A percentile compares a stretch with the other conserved stretches of the same genome.
Conservation (phyloP, 176 grass and related monocot genomes). For the Luzula sylvatica region DNA sequence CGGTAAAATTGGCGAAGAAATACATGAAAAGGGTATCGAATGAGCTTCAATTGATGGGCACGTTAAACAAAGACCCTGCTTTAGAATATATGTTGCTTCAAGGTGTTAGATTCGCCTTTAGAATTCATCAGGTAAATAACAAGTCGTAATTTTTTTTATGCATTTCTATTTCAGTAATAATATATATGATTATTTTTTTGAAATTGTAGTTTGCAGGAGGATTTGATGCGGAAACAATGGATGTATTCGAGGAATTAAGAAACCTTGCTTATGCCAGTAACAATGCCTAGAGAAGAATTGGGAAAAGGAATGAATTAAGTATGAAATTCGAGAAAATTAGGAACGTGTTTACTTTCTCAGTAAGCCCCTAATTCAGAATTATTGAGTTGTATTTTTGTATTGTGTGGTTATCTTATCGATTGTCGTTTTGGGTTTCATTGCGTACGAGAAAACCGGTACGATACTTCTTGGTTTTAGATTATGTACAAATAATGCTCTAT, state of each 20-base stretch:
- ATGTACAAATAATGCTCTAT: too few species aligned
- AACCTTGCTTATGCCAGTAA: constrained; percentile 91
- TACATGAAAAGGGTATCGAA: constrained; percentile 94
- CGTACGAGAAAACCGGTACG: too few species aligned
- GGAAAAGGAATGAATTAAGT: background rate
- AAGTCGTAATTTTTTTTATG: background rate
- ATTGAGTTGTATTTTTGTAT: too few species aligned
- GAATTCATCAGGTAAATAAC: constrained; percentile 95
- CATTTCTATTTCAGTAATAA: background rate
- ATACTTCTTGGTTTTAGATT: too few species aligned
- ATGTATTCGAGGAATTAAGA: constrained; percentile 86
- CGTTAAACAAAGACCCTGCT: constrained; percentile 82
- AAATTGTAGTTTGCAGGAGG: constrained; percentile 83
- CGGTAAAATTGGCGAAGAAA: constrained; percentile 87
- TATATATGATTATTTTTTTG: background rate
- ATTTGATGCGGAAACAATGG: constrained; percentile 90
- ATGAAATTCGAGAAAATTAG: background rate
- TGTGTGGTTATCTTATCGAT: too few species aligned
- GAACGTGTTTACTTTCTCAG: constrained; percentile 65
- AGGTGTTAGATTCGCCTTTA: constrained; percentile 95
- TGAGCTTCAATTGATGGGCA: constrained; percentile 86
- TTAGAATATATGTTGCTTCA: constrained; percentile 98
- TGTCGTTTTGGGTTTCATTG: too few species aligned
- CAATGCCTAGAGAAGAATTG: constrained; percentile 29
- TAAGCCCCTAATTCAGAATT: constrained; percentile 40